Base-by-base conservation (phyloP, 1,284 basidiomycete species). In the Marasmius oreades region DNA sequence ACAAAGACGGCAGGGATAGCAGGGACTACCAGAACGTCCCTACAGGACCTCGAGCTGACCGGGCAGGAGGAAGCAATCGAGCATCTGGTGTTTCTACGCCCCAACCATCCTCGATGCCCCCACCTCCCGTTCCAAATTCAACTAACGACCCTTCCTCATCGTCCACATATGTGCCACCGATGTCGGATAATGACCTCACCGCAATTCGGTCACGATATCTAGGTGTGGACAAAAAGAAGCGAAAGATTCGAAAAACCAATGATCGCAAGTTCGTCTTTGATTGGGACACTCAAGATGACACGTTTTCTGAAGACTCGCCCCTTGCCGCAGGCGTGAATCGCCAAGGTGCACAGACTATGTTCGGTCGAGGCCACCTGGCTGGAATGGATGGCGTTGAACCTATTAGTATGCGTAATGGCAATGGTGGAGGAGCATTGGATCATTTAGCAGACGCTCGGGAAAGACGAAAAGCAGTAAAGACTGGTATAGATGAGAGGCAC, bases 241-340 rank as follows among this genome's bases (percentile, higher is more conserved):
- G 92, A 44, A 92, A 92, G 72, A 88, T 94, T 64, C 86, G 93
- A 55, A 96, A 95, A 73, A 92, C 92, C 81, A 92, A 90, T 64
- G 93, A 95, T 69, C 90, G 94, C 70, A 96, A 96, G 72, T 94
- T 98, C 69, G 89, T 95, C n/a, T 99, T 99, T 67, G 96, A 98
- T 69, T 98, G 96, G 95, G 95, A 94, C 66, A 87, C 88, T 51
- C 88, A 89, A 67, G 95, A 98, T 66, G 95, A 98, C 69, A 97
- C 95, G 14, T 86, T 88, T 65, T 76, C 82, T 7, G 81, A 81
- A 51, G 84, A 89, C 67, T 81, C 86, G 20, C 82, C 84, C 28
- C 73, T 81, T 23, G 81, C 84, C 22, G 79, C 81, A 5, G 86
- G 85, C 1, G 79, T 77, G 48, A 81, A 82, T 52, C 77, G 86